A percentile compares a stretch with the other conserved stretches of the same genome.
Evolutionary conservation across 805 yeast species (phyloP).

Genomic region (Metschnikowia colocasiae): DNA sequence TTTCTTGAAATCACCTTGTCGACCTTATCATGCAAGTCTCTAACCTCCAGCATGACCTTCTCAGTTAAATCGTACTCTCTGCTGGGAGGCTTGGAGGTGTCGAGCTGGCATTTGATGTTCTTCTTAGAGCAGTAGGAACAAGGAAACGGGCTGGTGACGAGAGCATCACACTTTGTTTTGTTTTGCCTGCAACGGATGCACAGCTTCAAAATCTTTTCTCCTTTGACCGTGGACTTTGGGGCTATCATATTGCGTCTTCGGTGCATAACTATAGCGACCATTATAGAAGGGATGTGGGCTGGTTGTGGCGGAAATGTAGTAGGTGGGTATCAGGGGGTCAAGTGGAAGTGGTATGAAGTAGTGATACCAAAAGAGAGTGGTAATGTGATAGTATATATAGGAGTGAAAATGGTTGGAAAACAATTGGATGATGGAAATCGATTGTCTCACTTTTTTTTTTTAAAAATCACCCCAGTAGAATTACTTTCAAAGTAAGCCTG

Average conservation of each 20-base stretch:
- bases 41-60: constrained; percentile 13
- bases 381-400: background rate
- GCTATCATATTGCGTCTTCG: constrained; percentile 13
- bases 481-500: constrained; percentile 1
- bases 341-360: background rate
- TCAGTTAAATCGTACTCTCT: constrained; percentile 16
- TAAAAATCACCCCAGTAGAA: constrained; percentile 3
- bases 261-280: constrained; percentile 18
- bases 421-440: background rate
- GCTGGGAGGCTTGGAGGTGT: constrained; percentile 36
- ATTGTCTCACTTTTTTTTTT: background rate
- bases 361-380: too few relatives aligned
- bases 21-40: constrained; percentile 14
- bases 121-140: constrained; percentile 56
- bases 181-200: constrained; percentile 64
- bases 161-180: constrained; percentile 63
- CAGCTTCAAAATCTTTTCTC: constrained; percentile 39
- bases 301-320: too few relatives aligned
- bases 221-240: constrained; percentile 13
- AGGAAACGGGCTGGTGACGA: constrained; percentile 47
- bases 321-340: too few relatives aligned
- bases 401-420: background rate
- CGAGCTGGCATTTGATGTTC: constrained; percentile 51
- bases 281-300: background rate
- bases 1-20: constrained; percentile 12